phyloP scores from a whole-genome alignment of 2,329 filamentous ascomycete genomes.

The Epichloe coenophiala region DNA sequence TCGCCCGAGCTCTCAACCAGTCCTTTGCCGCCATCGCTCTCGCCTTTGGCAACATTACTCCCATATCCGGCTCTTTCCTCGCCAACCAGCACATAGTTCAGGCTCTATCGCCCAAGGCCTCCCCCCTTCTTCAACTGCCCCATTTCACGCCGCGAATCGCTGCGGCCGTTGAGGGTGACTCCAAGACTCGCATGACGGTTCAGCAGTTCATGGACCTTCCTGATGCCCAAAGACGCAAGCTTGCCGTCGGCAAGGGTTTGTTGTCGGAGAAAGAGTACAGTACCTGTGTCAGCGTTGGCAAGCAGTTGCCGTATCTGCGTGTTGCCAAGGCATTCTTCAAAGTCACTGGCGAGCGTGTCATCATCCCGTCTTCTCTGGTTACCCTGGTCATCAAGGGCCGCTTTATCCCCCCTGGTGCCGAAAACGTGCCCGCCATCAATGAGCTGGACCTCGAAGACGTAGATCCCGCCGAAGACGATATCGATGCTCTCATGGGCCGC shows the following conservation, averaged over 20 bases:
- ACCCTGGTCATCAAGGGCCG: conserved; percentile 92
- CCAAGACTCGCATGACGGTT: conserved; percentile 61
- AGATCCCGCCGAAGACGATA: conserved; percentile 83
- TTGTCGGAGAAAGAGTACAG: conserved; percentile 66
- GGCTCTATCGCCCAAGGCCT: conserved; percentile 68
- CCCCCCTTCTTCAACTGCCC: conserved; percentile 83
- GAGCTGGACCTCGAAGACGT: conserved; percentile 76
- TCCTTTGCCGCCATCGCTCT: conserved; percentile 78
- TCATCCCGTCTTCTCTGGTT: conserved; percentile 84
- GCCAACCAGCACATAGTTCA: conserved; percentile 81
- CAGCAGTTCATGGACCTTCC: conserved; percentile 83
- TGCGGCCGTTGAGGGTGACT: conserved; percentile 57
- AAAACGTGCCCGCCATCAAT: conserved; percentile 59
- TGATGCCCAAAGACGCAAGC: conserved; percentile 56
- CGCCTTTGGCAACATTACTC: conserved; percentile 71
- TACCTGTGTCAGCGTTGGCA: conserved; percentile 60
- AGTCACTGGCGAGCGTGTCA: conserved; percentile 83
- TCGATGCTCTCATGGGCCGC: conserved; percentile 71
- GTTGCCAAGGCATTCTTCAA: conserved; percentile 97
- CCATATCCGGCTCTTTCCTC: conserved; percentile 70
- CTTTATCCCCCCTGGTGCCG: conserved; percentile 75
- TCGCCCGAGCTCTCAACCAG: conserved; percentile 73
- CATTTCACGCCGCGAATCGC: conserved; percentile 60
- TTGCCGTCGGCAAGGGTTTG: conserved; percentile 57
- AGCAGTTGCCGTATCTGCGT: conserved; percentile 70